phyloP scores from a whole-genome alignment of 176 grass and related monocot species.

The Bothriochloa decipiens region DNA sequence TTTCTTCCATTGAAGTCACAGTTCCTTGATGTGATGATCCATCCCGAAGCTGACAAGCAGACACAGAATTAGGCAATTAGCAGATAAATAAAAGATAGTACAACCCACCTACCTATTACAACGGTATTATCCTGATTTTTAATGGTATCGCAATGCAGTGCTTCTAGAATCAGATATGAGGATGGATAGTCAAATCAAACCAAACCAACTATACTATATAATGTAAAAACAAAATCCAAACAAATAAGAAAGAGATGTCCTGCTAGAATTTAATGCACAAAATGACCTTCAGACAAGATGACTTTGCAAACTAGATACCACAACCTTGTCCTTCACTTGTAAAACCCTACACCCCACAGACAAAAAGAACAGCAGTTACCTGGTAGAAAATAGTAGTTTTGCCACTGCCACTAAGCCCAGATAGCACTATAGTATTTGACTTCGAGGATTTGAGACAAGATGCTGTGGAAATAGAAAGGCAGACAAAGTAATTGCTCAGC shows the following conservation, averaged over 20 bases:
- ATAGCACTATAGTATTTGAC: constrained; percentile 77
- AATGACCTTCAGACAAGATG: neutral
- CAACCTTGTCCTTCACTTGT: neutral
- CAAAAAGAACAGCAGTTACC: constrained; percentile 41
- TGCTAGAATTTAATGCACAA: neutral
- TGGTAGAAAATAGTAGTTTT: constrained; percentile 94
- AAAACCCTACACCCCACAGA: neutral
- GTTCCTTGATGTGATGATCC: constrained; percentile 89
- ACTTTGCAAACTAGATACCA: constrained; percentile 24
- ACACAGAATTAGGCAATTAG: neutral
- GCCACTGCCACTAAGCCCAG: constrained; percentile 83
- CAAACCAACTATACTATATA: neutral
- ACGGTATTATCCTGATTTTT: neutral
- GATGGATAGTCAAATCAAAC: neutral
- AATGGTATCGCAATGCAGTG: neutral
- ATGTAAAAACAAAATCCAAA: neutral
- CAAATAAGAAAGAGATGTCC: neutral
- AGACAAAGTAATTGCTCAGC: constrained; percentile 20
- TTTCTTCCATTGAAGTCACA: constrained; percentile 97
- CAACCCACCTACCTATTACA: neutral
- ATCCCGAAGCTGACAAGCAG: constrained; percentile 77
- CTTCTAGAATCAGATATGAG: neutral
- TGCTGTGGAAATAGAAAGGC: constrained; percentile 43
- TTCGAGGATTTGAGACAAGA: constrained; percentile 67
- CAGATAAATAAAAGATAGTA: neutral